Base-by-base conservation (phyloP, 768 basidiomycete genomes). In the Calocera cornea region DNA sequence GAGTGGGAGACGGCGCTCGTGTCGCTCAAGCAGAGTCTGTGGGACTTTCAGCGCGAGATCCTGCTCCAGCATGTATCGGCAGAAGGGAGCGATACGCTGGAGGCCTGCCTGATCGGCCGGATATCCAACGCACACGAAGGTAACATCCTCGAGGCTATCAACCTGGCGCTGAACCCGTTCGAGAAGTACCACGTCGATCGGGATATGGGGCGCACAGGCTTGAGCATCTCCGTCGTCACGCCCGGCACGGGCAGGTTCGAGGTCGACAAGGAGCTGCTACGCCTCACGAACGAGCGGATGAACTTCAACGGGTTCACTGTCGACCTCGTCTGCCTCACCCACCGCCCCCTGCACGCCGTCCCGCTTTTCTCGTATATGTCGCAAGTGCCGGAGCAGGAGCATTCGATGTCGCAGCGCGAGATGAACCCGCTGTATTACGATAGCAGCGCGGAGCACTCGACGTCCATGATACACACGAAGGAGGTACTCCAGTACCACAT, bases 111-210 rank as follows among this genome's bases (percentile, higher is more conserved):
- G 16, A 84, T 92, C 14, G 93, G 93, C 1, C 82, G 82, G 33
- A 78, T 95, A 34, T 91, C 89, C 0, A 86, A 83, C 74, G 95
- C 97, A 0, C 92, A 95, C 72, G 94, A 98, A 70, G 93, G 94
- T 0, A 94, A 94, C 41, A 81, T 98, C n/a, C 83, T 98, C 3
- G 97, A 98, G 76, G 92, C 93, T 1, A 81, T 98, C 65, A 98
- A 98, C 73, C 83, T 99, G 50, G 90, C 87, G 0, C 82, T 97
- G 17, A 95, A 93, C 73, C 91, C 95, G 0, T 88, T 88, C 17
- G 95, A 98, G 77, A 90, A 88, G 1, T 92, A 97, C 74, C 95
- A 97, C 74, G 87, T 98, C 70, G 97, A 98, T 75, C 87, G 97
- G 22, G 97, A 95, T 34, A 79, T 98, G 10, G 90, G 88, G 1